Evolutionary conservation across 2,329 filamentous ascomycete genomes (phyloP).

Genomic region (Dactylella cylindrospora): DNA sequence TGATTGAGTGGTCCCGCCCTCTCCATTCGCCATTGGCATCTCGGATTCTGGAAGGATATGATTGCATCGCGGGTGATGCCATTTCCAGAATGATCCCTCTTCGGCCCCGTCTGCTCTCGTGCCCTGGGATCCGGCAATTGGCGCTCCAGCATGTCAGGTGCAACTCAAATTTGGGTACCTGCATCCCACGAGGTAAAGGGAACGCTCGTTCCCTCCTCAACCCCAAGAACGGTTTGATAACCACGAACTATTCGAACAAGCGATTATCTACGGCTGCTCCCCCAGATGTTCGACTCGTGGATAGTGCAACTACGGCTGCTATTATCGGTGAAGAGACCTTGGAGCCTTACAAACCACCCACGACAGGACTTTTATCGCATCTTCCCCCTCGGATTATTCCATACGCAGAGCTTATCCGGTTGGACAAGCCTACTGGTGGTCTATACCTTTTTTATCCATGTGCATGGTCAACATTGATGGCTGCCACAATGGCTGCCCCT

Average conservation of each 20-base stretch:
- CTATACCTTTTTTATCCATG: conserved; percentile 86
- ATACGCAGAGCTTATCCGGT: conserved; percentile 76
- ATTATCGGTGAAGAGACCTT: conserved; percentile 9
- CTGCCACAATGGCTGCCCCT: conserved; percentile 68
- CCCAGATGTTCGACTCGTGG: conserved; percentile 37
- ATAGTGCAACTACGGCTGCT: conserved; percentile 18
- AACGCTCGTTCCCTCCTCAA: conserved; percentile 21
- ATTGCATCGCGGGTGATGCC: background rate
- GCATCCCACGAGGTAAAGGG: conserved; percentile 9
- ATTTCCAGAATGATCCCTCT: conserved; percentile 12
- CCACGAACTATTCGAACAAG: conserved; percentile 16
- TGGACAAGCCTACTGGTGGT: conserved; percentile 78
- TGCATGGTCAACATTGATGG: conserved; percentile 78
- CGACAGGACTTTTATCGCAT: conserved; percentile 67
- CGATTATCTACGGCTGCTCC: conserved; percentile 11
- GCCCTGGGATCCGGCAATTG: conserved; percentile 18
- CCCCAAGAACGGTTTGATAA: conserved; percentile 3
- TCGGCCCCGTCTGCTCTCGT: conserved; percentile 5
- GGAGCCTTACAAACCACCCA: conserved; percentile 65
- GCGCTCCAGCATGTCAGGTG: conserved; percentile 2
- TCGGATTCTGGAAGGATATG: too few species aligned
- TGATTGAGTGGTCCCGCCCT: too few species aligned
- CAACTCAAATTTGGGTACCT: background rate
- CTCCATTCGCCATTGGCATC: too few species aligned
- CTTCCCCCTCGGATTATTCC: conserved; percentile 72